phyloP scores from a whole-genome alignment of 1,284 basidiomycete species.

The Cystobasidiaceae sp. region DNA sequence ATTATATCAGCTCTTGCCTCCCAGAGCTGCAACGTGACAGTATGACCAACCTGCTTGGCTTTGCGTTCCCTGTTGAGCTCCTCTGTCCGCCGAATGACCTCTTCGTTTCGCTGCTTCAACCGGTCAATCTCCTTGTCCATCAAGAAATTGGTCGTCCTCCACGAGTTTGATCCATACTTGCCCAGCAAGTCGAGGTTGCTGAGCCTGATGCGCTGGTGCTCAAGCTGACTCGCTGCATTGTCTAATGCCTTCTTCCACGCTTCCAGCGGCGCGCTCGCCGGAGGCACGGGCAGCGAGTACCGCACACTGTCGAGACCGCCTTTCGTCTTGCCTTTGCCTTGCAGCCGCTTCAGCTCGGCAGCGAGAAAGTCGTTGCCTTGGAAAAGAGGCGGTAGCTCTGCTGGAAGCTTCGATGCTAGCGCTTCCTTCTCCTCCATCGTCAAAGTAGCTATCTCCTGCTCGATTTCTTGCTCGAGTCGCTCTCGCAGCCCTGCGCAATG shows the following conservation, averaged over 20 bases:
- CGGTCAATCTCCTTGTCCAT: slow-evolving; percentile 71
- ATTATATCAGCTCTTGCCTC: too few species aligned
- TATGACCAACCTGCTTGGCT: slow-evolving; percentile 62
- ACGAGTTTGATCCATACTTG: slow-evolving; percentile 82
- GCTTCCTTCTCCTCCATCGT: slow-evolving; percentile 5
- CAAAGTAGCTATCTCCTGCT: not conserved
- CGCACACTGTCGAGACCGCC: slow-evolving; percentile 63
- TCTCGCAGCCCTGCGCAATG: slow-evolving; percentile 12
- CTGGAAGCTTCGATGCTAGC: slow-evolving; percentile 9
- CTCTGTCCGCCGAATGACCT: slow-evolving; percentile 66
- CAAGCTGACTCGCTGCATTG: slow-evolving; percentile 77
- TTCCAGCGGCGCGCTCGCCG: slow-evolving; percentile 60
- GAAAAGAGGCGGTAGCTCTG: slow-evolving; percentile 16
- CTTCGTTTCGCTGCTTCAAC: slow-evolving; percentile 65
- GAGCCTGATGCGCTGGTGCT: slow-evolving; percentile 82
- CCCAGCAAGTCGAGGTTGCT: slow-evolving; percentile 79
- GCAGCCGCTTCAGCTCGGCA: slow-evolving; percentile 12
- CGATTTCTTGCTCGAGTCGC: slow-evolving; percentile 22
- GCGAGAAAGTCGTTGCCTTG: slow-evolving; percentile 12
- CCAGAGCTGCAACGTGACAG: not conserved
- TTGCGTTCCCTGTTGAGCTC: slow-evolving; percentile 82
- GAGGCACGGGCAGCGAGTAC: slow-evolving; percentile 71
- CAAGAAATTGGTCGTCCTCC: slow-evolving; percentile 83
- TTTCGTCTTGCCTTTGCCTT: slow-evolving; percentile 7
- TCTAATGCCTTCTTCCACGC: slow-evolving; percentile 73